A percentile compares a stretch with the other conserved stretches of the same genome.
These are phyloP conservation scores for Coemansia sp. DNA, from an alignment of 192 early-diverging fungal genomes.

Conservation along the genomic window DNA sequence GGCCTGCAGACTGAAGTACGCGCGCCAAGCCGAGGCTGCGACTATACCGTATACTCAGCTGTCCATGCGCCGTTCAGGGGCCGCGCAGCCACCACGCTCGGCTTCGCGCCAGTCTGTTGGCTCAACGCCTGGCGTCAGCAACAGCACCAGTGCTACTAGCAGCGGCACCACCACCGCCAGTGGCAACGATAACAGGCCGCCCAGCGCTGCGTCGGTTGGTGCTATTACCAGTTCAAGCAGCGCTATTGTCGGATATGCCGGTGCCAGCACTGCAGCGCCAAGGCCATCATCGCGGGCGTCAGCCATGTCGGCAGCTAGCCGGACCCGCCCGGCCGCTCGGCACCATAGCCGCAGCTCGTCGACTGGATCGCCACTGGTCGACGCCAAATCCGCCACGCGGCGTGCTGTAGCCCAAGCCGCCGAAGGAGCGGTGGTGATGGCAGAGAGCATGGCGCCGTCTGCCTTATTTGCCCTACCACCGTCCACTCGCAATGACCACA, in stretches of 20 bases:
- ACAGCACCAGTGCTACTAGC: not conserved
- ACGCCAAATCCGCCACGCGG: slow-evolving; percentile 17
- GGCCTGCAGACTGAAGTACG: slow-evolving; percentile 51
- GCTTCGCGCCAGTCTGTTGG: slow-evolving; percentile 37
- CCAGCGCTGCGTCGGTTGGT: slow-evolving; percentile 32
- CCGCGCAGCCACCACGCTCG: slow-evolving; percentile 18
- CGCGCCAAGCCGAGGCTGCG: slow-evolving; percentile 44
- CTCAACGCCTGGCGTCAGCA: not conserved
- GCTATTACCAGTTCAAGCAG: slow-evolving; percentile 9
- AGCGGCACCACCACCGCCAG: not conserved
- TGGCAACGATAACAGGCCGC: slow-evolving; percentile 24
- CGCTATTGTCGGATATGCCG: not conserved
- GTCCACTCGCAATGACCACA: slow-evolving; percentile 12
- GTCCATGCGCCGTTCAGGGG: slow-evolving; percentile 27
- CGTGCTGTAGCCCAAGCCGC: slow-evolving; percentile 25
- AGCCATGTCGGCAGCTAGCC: slow-evolving; percentile 21
- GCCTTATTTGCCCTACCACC: slow-evolving; percentile 2
- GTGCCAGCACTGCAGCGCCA: slow-evolving; percentile 8
- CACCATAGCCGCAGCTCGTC: slow-evolving; percentile 47
- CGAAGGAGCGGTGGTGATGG: slow-evolving; percentile 13
- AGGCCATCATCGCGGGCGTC: slow-evolving; percentile 45
- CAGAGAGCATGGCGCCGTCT: not conserved
- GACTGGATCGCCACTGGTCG: slow-evolving; percentile 28
- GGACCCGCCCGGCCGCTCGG: slow-evolving; percentile 7
- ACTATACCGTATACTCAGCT: slow-evolving; percentile 36